These are phyloP conservation scores for Thielaviopsis ethacetica DNA, from an alignment of 2,329 filamentous ascomycete genomes.

Conservation along the genomic window DNA sequence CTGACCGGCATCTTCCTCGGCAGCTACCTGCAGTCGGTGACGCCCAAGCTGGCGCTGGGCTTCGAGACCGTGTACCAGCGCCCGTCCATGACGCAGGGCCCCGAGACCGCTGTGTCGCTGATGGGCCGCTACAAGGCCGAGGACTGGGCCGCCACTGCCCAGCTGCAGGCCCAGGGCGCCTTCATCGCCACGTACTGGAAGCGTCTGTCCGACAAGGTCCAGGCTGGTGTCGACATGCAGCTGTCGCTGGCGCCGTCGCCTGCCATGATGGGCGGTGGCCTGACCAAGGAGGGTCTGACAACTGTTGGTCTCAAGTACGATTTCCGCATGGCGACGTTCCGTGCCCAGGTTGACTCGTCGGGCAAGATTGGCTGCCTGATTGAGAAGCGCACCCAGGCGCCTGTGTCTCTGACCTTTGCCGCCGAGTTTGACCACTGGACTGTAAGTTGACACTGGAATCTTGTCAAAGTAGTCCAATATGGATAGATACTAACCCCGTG, in stretches of 20 bases:
- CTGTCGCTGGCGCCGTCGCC: slow-evolving; percentile 57
- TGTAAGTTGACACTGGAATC: slow-evolving; percentile 39
- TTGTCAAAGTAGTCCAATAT: slow-evolving; percentile 17
- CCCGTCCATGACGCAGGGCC: slow-evolving; percentile 63
- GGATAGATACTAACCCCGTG: slow-evolving; percentile 1
- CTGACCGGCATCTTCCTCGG: slow-evolving; percentile 91
- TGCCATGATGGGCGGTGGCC: slow-evolving; percentile 57
- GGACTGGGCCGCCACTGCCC: slow-evolving; percentile 86
- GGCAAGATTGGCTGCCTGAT: slow-evolving; percentile 85
- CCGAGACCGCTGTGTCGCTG: slow-evolving; percentile 85
- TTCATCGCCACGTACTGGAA: slow-evolving; percentile 91
- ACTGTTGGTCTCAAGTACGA: slow-evolving; percentile 95
- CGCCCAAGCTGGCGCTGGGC: slow-evolving; percentile 70
- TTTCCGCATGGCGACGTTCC: slow-evolving; percentile 89
- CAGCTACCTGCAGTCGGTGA: slow-evolving; percentile 88
- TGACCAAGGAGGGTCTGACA: slow-evolving; percentile 75
- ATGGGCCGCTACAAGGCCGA: slow-evolving; percentile 77
- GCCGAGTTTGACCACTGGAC: slow-evolving; percentile 93
- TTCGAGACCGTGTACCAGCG: slow-evolving; percentile 92
- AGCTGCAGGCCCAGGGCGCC: slow-evolving; percentile 75
- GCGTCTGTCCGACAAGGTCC: slow-evolving; percentile 80
- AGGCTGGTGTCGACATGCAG: slow-evolving; percentile 90
- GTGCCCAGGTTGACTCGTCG: slow-evolving; percentile 86
- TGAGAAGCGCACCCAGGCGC: slow-evolving; percentile 89
- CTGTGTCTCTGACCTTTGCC: slow-evolving; percentile 85